Evolutionary conservation across 2,329 filamentous ascomycete species (phyloP).

Genomic region (Mycocentrospora acerina): DNA sequence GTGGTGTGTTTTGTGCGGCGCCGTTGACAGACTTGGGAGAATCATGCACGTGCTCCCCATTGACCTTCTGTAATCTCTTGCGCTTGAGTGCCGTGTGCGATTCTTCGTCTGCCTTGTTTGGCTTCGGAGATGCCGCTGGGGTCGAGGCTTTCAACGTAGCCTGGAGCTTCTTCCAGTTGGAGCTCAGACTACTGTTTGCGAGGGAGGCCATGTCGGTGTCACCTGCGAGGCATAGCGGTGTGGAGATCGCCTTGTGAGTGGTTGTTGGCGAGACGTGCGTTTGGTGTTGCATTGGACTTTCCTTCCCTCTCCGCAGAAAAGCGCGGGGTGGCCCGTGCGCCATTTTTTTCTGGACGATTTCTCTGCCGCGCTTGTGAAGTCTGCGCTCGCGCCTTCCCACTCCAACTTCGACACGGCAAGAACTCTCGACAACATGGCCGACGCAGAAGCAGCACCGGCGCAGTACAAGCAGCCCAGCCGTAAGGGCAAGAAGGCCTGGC

Average conservation of each 20-base stretch:
- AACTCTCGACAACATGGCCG: constrained; percentile 17
- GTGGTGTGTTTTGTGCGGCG: constrained; percentile 22
- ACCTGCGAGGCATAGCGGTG: constrained; percentile 31
- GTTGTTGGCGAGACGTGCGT: constrained; percentile 14
- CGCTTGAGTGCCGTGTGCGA: constrained; percentile 34
- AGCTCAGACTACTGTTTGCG: constrained; percentile 46
- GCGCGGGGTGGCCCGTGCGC: constrained; percentile 9
- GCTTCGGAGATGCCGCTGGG: constrained; percentile 30
- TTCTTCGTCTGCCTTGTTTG: constrained; percentile 25
- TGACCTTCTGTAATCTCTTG: constrained; percentile 28
- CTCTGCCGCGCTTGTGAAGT: constrained; percentile 7
- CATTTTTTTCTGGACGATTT: constrained; percentile 14
- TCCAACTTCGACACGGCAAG: constrained; percentile 1
- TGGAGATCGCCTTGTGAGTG: constrained; percentile 11
- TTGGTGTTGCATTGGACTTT: constrained; percentile 1
- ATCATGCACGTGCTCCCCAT: constrained; percentile 18
- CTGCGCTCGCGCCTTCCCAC: constrained; percentile 1
- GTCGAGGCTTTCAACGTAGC: constrained; percentile 50
- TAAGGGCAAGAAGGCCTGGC: constrained; percentile 98
- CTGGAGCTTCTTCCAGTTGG: constrained; percentile 80
- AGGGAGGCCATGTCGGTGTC: constrained; percentile 42
- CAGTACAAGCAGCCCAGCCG: constrained; percentile 86
- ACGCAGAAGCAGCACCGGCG: constrained; percentile 61
- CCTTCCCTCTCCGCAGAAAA: too few species aligned
- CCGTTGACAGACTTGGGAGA: constrained; percentile 35